These are phyloP conservation scores for Amanita phalloides DNA, from an alignment of 768 basidiomycete genomes.

Conservation along the genomic window DNA sequence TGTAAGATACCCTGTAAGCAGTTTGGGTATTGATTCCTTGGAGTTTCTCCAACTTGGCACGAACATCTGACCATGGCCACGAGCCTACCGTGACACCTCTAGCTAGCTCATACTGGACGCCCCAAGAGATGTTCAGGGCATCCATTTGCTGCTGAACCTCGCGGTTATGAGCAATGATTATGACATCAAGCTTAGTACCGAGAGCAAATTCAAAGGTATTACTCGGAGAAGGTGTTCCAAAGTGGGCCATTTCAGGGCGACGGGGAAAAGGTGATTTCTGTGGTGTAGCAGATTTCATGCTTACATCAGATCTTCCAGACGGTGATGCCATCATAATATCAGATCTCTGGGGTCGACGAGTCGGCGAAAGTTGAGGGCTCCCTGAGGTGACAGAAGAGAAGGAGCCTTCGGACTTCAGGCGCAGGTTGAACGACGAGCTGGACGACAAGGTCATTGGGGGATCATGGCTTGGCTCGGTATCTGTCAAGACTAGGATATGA, in stretches of 20 bases:
- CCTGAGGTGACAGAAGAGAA: background rate
- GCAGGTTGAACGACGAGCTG: background rate
- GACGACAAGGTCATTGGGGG: background rate
- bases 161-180: conserved; percentile 24
- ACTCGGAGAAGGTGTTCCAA: background rate
- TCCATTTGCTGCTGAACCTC: conserved; percentile 26
- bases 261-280: background rate
- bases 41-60: conserved; percentile 16
- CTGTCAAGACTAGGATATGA: conserved; percentile 1
- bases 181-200: conserved; percentile 15
- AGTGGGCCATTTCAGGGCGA: background rate
- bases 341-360: background rate
- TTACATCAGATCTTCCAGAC: background rate
- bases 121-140: conserved; percentile 27
- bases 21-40: conserved; percentile 19
- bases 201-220: conserved; percentile 3
- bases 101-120: conserved; percentile 35
- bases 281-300: background rate
- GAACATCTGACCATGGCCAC: conserved; percentile 33
- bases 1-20: conserved; percentile 20
- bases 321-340: background rate
- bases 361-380: background rate
- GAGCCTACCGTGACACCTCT: conserved; percentile 24
- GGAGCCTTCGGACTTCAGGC: background rate
- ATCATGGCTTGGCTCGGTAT: background rate